Percentiles rank a stretch among this genome's conserved stretches.
Conservation (phyloP, 495 filamentous ascomycete genomes). For the Xylaria venustula region DNA sequence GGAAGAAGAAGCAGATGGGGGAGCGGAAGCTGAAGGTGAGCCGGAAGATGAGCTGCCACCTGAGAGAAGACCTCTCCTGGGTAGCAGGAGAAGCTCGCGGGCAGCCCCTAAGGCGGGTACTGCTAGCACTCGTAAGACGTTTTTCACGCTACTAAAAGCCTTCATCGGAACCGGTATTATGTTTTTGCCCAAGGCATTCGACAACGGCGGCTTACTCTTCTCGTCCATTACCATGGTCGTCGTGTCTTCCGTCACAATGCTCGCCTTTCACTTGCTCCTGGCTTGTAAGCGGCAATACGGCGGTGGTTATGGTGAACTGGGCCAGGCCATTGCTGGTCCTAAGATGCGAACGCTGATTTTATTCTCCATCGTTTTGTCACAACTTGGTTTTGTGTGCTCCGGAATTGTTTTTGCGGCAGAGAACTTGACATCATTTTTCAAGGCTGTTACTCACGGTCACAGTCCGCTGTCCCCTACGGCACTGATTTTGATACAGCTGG, state of each 20-base stretch:
- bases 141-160: constrained; percentile 66
- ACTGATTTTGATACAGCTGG: constrained; percentile 56
- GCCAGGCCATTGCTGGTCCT: constrained; percentile 51
- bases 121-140: constrained; percentile 60
- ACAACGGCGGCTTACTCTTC: constrained; percentile 66
- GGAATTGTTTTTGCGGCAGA: constrained; percentile 67
- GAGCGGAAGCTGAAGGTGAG: no score
- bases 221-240: constrained; percentile 57
- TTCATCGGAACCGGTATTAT: constrained; percentile 68
- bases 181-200: constrained; percentile 67
- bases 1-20: constrained; percentile 32
- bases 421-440: constrained; percentile 57
- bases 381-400: constrained; percentile 66
- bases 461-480: constrained; percentile 41
- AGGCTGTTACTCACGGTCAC: constrained; percentile 45
- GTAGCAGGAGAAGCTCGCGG: constrained; percentile 45
- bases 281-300: constrained; percentile 51
- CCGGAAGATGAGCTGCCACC: constrained; percentile 29
- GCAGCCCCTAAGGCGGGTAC: constrained; percentile 44
- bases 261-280: constrained; percentile 65
- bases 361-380: constrained; percentile 60
- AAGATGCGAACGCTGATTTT: constrained; percentile 54
- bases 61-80: constrained; percentile 56
- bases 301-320: constrained; percentile 64
- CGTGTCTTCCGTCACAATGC: constrained; percentile 53